Evolutionary conservation across 768 basidiomycete species (phyloP).

Genomic region (Mycena galericulata): DNA sequence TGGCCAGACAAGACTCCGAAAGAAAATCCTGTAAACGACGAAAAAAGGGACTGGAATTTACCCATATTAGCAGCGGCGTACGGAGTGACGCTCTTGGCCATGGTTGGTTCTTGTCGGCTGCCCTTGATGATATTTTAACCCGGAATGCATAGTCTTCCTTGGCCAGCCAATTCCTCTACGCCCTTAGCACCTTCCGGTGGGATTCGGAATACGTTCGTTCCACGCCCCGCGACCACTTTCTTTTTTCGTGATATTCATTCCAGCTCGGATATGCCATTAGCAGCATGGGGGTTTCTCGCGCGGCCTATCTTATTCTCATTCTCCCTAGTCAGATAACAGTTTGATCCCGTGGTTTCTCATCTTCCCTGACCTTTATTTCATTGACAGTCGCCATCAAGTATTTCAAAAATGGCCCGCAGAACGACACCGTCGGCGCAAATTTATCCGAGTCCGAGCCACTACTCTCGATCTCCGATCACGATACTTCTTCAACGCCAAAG

Average conservation of each 20-base stretch:
- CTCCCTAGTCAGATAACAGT: conserved; percentile 74
- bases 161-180: conserved; percentile 74
- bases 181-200: conserved; percentile 73
- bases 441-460: conserved; percentile 32
- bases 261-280: conserved; percentile 84
- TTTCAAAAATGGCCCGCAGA: conserved; percentile 53
- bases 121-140: not conserved
- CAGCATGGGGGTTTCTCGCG: conserved; percentile 63
- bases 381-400: conserved; percentile 61
- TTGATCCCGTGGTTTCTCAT: not conserved
- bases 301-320: conserved; percentile 64
- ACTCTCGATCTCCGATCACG: conserved; percentile 28
- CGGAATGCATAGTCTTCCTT: conserved; percentile 62
- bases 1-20: conserved; percentile 53
- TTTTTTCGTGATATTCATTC: not conserved
- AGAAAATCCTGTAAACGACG: conserved; percentile 44
- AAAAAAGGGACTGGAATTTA: conserved; percentile 74
- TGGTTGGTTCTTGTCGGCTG: conserved; percentile 47
- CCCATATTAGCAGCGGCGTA: conserved; percentile 65
- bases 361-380: not conserved
- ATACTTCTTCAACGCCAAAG: conserved; percentile 23
- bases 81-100: conserved; percentile 60
- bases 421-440: conserved; percentile 39
- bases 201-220: conserved; percentile 66
- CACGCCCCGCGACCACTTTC: not conserved